phyloP scores from a whole-genome alignment of 257 asterid genomes.

The Solanum gracilifrons region DNA sequence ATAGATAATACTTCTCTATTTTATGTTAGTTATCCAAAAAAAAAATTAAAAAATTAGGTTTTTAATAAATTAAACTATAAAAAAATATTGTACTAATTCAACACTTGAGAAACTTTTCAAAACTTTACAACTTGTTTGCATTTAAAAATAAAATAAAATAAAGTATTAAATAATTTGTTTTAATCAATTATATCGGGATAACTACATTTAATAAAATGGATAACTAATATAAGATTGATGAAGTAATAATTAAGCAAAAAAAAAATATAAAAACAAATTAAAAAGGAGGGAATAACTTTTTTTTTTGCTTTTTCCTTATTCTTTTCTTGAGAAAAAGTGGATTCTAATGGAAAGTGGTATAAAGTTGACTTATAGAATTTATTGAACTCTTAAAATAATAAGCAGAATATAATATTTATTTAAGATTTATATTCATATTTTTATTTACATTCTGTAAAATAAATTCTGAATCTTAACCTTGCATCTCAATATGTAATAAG shows the following conservation, averaged over 20 bases:
- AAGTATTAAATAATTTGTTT: too few species aligned
- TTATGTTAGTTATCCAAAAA: neutral
- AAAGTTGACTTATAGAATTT: neutral
- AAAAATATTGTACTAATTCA: neutral
- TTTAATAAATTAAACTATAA: too few species aligned
- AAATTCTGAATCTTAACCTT: neutral
- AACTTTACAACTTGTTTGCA: neutral
- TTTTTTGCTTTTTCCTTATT: neutral
- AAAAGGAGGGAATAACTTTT: neutral
- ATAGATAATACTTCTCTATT: neutral
- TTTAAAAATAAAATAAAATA: too few species aligned
- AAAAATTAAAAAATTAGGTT: too few species aligned
- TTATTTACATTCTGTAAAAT: neutral
- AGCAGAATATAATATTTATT: neutral
- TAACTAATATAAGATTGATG: too few species aligned
- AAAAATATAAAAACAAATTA: too few species aligned
- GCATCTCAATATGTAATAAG: neutral
- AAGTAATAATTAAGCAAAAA: too few species aligned
- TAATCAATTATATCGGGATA: neutral
- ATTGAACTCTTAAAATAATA: neutral
- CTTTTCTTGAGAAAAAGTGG: neutral
- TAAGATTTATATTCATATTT: neutral
- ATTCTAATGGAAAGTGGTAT: neutral
- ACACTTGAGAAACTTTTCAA: too few species aligned
- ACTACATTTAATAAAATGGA: too few species aligned